These are phyloP conservation scores for Flaveria bidentis DNA, from an alignment of 129 eudicot species.

Conservation along the genomic window DNA sequence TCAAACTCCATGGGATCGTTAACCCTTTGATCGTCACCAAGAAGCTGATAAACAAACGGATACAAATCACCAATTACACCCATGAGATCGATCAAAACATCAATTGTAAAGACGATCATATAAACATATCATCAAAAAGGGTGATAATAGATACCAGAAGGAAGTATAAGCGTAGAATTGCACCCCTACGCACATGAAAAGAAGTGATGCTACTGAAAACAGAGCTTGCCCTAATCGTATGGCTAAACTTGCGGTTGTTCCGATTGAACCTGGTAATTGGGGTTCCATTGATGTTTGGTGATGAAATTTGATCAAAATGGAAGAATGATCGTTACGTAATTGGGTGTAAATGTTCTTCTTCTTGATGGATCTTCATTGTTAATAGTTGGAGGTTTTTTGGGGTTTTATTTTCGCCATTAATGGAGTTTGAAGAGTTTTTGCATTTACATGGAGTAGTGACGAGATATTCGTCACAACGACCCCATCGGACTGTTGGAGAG, in stretches of 20 bases:
- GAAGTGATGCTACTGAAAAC: constrained; percentile 83
- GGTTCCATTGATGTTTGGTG: constrained; percentile 31
- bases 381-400: constrained; percentile 7
- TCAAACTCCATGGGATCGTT: constrained; percentile 92
- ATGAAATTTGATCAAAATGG: not conserved
- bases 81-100: too few species aligned
- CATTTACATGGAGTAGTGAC: constrained; percentile 14
- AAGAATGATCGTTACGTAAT: not conserved
- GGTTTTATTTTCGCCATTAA: not conserved
- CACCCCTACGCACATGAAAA: constrained; percentile 77
- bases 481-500: constrained; percentile 7
- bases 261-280: constrained; percentile 81
- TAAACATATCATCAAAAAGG: not conserved
- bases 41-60: constrained; percentile 54
- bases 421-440: constrained; percentile 12
- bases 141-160: constrained; percentile 61
- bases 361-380: not conserved
- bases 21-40: constrained; percentile 91
- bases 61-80: too few species aligned
- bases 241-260: constrained; percentile 91
- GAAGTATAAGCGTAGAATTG: constrained; percentile 85
- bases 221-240: constrained; percentile 76
- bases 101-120: too few species aligned
- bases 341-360: not conserved
- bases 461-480: constrained; percentile 27